These are phyloP conservation scores for Senna siamea DNA, from an alignment of 306 rosid genomes.

Conservation along the genomic window DNA sequence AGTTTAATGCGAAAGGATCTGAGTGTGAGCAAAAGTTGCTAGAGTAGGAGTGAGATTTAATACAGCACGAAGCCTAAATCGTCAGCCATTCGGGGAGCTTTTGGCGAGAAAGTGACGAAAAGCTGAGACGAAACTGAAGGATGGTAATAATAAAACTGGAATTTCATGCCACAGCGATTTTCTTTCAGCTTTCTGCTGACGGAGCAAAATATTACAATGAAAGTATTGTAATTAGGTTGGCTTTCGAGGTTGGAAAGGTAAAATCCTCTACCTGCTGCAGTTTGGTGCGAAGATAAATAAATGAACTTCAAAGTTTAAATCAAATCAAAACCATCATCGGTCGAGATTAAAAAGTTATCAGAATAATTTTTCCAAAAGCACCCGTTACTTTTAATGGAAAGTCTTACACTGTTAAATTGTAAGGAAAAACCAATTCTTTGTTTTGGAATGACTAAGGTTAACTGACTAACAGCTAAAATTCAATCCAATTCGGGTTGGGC, in stretches of 20 bases:
- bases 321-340: too few relatives aligned
- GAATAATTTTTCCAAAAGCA: not conserved
- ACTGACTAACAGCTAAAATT: not conserved
- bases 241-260: not conserved
- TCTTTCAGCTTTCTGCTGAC: conserved; percentile 3
- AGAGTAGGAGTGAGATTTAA: conserved; percentile 39
- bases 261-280: not conserved
- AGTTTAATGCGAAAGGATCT: conserved; percentile 40
- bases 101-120: conserved; percentile 47
- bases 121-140: conserved; percentile 15
- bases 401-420: not conserved
- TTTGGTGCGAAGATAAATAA: not conserved
- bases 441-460: not conserved
- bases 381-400: not conserved
- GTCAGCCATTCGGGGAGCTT: conserved; percentile 1
- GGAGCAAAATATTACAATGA: conserved; percentile 24
- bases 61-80: not conserved
- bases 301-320: not conserved
- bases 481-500: too few relatives aligned
- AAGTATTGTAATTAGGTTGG: not conserved
- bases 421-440: not conserved
- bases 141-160: conserved; percentile 11
- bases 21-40: conserved; percentile 30
- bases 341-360: too few relatives aligned
- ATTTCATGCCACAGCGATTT: conserved; percentile 32